phyloP scores from a whole-genome alignment of 73 alveolate species.

The Paramecium sexaurelia region DNA sequence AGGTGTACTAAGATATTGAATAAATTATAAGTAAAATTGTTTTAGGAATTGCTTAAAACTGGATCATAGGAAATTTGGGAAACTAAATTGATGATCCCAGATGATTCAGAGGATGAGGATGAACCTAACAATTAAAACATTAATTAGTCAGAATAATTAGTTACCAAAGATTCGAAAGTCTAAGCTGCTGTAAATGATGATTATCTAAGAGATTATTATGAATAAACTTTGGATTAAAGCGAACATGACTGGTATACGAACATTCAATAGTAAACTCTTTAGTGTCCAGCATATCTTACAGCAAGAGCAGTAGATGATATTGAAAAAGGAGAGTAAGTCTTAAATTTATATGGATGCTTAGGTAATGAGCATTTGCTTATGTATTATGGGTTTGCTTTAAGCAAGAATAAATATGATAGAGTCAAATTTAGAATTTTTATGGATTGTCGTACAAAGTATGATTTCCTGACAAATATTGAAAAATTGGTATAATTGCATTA shows the following conservation, averaged over 20 bases:
- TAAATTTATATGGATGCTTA: constrained; percentile 46
- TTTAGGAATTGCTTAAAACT: constrained; percentile 4
- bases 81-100: background rate
- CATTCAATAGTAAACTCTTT: background rate
- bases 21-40: background rate
- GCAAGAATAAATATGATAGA: constrained; percentile 38
- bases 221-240: background rate
- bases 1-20: constrained; percentile 21
- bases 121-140: background rate
- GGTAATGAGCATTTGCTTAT: constrained; percentile 33
- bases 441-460: constrained; percentile 26
- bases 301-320: constrained; percentile 56
- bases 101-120: constrained; percentile 51
- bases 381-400: constrained; percentile 57
- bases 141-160: background rate
- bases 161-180: background rate
- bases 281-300: constrained; percentile 2
- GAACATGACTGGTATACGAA: constrained; percentile 50
- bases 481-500: background rate
- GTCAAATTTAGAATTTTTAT: constrained; percentile 36
- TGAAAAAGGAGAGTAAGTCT: constrained; percentile 34
- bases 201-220: constrained; percentile 52
- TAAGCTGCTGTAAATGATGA: constrained; percentile 38
- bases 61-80: constrained; percentile 26
- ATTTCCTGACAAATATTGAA: background rate